phyloP scores from a whole-genome alignment of 148 eudicot genomes.

The Vaccinium vitisidaea region DNA sequence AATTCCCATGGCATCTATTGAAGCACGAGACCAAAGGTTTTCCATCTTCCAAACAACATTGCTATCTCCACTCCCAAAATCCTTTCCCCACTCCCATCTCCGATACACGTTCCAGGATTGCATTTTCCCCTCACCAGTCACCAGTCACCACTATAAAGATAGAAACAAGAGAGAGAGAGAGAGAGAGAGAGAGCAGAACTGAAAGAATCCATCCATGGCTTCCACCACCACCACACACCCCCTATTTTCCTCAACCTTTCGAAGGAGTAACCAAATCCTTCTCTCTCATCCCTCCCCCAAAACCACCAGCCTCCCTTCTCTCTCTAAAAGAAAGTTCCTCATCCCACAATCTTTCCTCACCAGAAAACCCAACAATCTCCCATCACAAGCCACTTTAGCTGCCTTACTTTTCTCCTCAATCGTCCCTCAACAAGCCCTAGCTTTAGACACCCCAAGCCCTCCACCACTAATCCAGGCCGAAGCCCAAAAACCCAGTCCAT shows the following conservation, averaged over 20 bases:
- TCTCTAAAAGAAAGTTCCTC: conserved; percentile 28
- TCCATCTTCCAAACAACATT: background rate
- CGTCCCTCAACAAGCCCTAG: conserved; percentile 47
- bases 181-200: background rate
- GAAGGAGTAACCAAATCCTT: conserved; percentile 33
- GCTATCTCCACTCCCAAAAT: background rate
- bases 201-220: conserved; percentile 29
- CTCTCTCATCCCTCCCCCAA: conserved; percentile 50
- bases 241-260: conserved; percentile 56
- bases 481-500: conserved; percentile 29
- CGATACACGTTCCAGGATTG: too few relatives aligned
- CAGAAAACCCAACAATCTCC: conserved; percentile 22
- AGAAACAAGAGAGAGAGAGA: background rate
- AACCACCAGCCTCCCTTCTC: conserved; percentile 27
- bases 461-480: conserved; percentile 47
- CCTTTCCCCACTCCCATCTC: background rate
- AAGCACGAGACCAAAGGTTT: conserved; percentile 15
- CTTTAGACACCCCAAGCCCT: conserved; percentile 40
- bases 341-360: conserved; percentile 44
- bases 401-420: conserved; percentile 60
- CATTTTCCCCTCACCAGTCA: too few relatives aligned
- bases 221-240: conserved; percentile 38
- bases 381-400: conserved; percentile 40
- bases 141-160: background rate
- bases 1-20: conserved; percentile 28